Base-by-base conservation (phyloP, 345 rosid species). In the Ceriops decandra region DNA sequence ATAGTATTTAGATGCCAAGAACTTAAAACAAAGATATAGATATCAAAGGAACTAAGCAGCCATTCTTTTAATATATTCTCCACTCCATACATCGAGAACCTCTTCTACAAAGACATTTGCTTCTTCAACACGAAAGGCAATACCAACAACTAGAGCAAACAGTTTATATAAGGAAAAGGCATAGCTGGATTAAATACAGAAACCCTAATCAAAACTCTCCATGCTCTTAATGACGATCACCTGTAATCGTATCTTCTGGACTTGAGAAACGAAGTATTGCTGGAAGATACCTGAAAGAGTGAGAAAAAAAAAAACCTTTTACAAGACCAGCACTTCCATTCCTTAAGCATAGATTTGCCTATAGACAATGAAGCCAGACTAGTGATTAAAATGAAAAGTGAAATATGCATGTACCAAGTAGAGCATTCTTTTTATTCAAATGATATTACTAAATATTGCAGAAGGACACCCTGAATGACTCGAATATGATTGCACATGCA, bases 181-280 rank as follows among this genome's bases (percentile, higher is more conserved):
- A 27, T 5, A 62, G 47, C 27, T 28, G 46, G 33, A 51, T 30
- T 19, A 7, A 51, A 27, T 11, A 4, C 15, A 67, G 33, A 54
- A 19, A 5, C 19, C 5, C 19, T 15, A 53, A 30, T n/a, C 27
- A 26, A 30, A 9, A 51, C 35, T n/a, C 11, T 15, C 21, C 31
- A 21, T 5, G 36, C 32, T 42, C 24, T 2, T 30, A 11, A 32
- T 19, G 56, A 54, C 54, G 4, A 27, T 68, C 77, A 93, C 98
- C 90, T 93, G 97, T 47, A 93, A 80, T 20, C 97, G 90, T 76
- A 93, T 89, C 82, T 90, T 90, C 77, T 86, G 93, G 75, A 93
- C 98, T 82, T 93, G 97, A 74, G 81, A 84, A 74, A 93, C 98
- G 54, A 90, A 81, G 75, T 90, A 93, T 63, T 93, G 98, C 61